These are phyloP conservation scores for Rubroshorea leprosula DNA, from an alignment of 345 rosid species.

Conservation along the genomic window DNA sequence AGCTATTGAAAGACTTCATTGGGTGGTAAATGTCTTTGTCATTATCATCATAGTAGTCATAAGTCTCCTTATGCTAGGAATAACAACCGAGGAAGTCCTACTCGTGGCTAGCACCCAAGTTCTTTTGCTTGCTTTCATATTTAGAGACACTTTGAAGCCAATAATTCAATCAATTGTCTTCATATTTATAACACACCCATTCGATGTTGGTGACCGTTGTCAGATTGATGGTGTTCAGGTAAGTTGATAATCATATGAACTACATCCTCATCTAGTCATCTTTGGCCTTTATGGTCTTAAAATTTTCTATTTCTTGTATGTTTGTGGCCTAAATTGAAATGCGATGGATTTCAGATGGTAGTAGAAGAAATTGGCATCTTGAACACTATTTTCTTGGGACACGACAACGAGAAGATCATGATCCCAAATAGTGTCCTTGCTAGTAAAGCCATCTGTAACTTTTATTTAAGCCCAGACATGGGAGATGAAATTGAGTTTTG, in stretches of 20 bases:
- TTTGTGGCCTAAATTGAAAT: not conserved
- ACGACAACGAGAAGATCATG: constrained; percentile 66
- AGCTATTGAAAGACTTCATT: constrained; percentile 84
- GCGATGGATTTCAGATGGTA: constrained; percentile 41
- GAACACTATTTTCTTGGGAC: constrained; percentile 75
- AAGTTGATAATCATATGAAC: constrained; percentile 8
- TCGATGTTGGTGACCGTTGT: constrained; percentile 87
- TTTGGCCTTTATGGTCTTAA: not conserved
- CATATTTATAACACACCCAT: constrained; percentile 81
- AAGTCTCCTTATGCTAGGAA: constrained; percentile 76
- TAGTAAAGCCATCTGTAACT: constrained; percentile 65
- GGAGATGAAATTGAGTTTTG: constrained; percentile 74
- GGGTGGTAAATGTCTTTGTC: constrained; percentile 43
- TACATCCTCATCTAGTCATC: not conserved
- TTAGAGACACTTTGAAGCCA: constrained; percentile 81
- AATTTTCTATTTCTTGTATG: not conserved
- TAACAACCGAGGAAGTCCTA: constrained; percentile 65
- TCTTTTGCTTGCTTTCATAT: constrained; percentile 64
- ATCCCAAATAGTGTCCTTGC: constrained; percentile 69
- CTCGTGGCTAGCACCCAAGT: constrained; percentile 76
- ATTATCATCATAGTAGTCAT: constrained; percentile 48
- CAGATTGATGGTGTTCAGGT: constrained; percentile 85
- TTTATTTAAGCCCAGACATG: constrained; percentile 90
- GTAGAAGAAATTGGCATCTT: constrained; percentile 97
- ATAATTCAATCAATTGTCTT: constrained; percentile 75